A percentile compares a stretch with the other conserved stretches of the same genome.
These are phyloP conservation scores for Metarhizium sp. DNA, from an alignment of 2,329 filamentous ascomycete species.

Conservation along the genomic window DNA sequence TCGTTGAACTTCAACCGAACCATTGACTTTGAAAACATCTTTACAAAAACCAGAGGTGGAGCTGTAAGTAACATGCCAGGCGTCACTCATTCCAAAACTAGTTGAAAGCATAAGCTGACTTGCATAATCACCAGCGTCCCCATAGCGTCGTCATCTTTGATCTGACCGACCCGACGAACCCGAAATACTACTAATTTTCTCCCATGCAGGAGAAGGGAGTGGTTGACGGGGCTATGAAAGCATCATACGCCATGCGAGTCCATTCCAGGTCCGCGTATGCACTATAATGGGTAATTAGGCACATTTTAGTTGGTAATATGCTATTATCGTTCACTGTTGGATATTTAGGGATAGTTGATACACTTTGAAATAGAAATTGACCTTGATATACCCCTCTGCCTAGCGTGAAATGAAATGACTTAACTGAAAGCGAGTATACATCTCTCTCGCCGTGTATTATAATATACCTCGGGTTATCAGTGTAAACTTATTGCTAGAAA, in stretches of 20 bases:
- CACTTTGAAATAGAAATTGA: too few relatives aligned
- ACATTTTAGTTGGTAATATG: neutral
- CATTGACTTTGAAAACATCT: conserved; percentile 46
- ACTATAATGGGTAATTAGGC: neutral
- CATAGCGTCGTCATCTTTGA: conserved; percentile 49
- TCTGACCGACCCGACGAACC: conserved; percentile 42
- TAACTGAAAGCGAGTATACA: too few relatives aligned
- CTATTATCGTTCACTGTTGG: neutral
- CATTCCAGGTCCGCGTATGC: too few relatives aligned
- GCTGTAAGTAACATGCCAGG: conserved; percentile 19
- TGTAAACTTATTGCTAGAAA: too few relatives aligned
- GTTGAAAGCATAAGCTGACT: neutral
- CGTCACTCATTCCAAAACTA: neutral
- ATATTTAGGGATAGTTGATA: neutral
- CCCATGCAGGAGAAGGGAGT: neutral
- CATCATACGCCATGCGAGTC: neutral
- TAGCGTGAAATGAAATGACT: too few relatives aligned
- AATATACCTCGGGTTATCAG: too few relatives aligned
- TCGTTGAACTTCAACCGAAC: conserved; percentile 49
- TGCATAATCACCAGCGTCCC: conserved; percentile 27
- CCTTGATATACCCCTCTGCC: too few relatives aligned
- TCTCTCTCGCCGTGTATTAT: too few relatives aligned
- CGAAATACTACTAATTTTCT: conserved; percentile 32
- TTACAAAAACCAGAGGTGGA: conserved; percentile 41
- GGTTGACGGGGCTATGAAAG: neutral